These are phyloP conservation scores for Phytopythium oedochilum DNA, from an alignment of 352 stramenopile species.

Conservation along the genomic window DNA sequence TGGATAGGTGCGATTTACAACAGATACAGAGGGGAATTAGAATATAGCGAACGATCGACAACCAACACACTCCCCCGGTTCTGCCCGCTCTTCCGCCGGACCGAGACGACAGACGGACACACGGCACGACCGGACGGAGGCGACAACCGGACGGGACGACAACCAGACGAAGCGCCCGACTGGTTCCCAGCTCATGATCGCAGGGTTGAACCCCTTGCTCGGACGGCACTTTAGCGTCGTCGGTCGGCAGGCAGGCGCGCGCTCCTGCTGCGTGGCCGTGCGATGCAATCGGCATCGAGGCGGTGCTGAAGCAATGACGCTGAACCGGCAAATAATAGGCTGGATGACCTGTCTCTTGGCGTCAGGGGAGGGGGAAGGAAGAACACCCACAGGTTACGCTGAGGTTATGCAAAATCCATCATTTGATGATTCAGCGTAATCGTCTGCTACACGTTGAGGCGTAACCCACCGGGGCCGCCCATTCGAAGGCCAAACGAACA, in stretches of 20 bases:
- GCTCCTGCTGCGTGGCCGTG: too few relatives aligned
- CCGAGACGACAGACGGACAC: constrained; percentile 1
- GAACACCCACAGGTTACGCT: neutral
- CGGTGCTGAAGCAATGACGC: neutral
- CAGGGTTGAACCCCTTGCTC: neutral
- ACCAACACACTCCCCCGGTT: too few relatives aligned
- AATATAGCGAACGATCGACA: neutral
- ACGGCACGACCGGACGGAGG: neutral
- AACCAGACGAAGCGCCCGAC: neutral
- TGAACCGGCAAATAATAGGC: too few relatives aligned
- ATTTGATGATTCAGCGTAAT: too few relatives aligned
- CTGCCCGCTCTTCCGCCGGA: too few relatives aligned
- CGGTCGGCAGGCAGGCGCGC: too few relatives aligned
- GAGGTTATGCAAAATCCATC: too few relatives aligned
- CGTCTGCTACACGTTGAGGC: too few relatives aligned
- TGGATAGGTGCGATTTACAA: too few relatives aligned
- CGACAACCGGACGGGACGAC: neutral
- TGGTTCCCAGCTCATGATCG: neutral
- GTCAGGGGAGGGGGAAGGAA: neutral
- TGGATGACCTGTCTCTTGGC: neutral
- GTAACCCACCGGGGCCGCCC: neutral
- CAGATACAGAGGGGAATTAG: too few relatives aligned
- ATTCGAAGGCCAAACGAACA: neutral
- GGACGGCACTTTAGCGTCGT: neutral
- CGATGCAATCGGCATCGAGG: neutral